Percentiles rank a stretch among this genome's conserved stretches.
These are phyloP conservation scores for Phytopythium vexans DNA, from an alignment of 352 stramenopile species.

Conservation along the genomic window DNA sequence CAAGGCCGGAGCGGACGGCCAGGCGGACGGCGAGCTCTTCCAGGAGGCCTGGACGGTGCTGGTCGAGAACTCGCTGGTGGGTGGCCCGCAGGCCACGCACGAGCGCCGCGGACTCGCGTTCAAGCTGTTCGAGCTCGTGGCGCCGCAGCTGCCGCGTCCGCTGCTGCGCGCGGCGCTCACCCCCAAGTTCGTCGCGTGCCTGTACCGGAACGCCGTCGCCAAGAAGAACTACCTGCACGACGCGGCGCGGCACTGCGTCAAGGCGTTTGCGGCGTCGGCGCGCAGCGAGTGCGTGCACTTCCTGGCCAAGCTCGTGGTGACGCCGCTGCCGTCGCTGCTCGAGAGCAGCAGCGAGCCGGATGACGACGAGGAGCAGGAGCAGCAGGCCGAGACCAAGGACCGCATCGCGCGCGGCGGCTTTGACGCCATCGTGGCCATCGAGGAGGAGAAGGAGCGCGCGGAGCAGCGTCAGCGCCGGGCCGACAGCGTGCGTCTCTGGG, in stretches of 20 bases:
- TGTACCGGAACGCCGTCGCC: conserved; percentile 78
- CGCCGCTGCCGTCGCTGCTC: conserved; percentile 58
- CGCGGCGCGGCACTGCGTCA: conserved; percentile 63
- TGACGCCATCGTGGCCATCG: conserved; percentile 64
- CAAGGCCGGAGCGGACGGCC: conserved; percentile 22
- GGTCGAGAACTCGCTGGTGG: conserved; percentile 76
- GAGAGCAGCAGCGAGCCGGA: conserved; percentile 19
- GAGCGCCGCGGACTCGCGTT: conserved; percentile 74
- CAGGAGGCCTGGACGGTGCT: conserved; percentile 79
- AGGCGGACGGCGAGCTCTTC: conserved; percentile 62
- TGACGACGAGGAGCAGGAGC: conserved; percentile 36
- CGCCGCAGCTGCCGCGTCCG: conserved; percentile 41
- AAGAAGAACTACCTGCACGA: conserved; percentile 85
- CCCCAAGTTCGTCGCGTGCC: conserved; percentile 73
- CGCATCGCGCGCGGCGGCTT: conserved; percentile 39
- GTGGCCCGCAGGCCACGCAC: conserved; percentile 39
- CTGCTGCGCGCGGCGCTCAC: conserved; percentile 66
- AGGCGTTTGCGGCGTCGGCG: conserved; percentile 44
- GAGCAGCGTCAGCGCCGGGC: conserved; percentile 46
- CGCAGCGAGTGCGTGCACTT: conserved; percentile 72
- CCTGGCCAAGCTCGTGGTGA: conserved; percentile 63
- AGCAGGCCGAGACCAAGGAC: conserved; percentile 21
- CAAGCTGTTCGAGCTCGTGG: conserved; percentile 81
- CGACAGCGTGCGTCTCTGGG: conserved; percentile 70
- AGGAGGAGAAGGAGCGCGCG: conserved; percentile 77